A percentile compares a stretch with the other conserved stretches of the same genome.
These are phyloP conservation scores for Diplodia mutila DNA, from an alignment of 2,329 filamentous ascomycete species.

Conservation along the genomic window DNA sequence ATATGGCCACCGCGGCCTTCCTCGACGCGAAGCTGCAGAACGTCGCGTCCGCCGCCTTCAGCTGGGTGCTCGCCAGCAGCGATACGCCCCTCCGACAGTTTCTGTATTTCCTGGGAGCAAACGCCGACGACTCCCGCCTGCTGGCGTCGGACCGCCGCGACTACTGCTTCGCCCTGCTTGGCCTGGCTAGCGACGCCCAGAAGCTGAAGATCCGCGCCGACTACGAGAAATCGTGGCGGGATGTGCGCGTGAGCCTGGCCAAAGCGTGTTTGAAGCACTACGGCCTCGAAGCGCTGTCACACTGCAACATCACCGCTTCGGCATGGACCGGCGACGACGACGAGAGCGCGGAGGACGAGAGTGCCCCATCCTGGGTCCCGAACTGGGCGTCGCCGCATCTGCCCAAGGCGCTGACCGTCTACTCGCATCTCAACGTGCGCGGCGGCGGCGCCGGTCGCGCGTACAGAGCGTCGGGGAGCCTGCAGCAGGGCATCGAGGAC, in stretches of 20 bases:
- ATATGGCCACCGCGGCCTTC: background rate
- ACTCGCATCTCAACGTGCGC: background rate
- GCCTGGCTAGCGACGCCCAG: background rate
- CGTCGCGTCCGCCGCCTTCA: background rate
- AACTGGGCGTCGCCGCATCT: constrained; percentile 12
- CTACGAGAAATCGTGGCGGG: background rate
- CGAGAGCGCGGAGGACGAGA: background rate
- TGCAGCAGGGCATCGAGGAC: background rate
- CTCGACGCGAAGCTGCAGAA: constrained; percentile 10
- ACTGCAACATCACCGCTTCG: background rate
- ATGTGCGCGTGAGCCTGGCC: background rate
- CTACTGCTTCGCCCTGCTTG: constrained; percentile 16
- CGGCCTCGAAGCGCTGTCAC: background rate
- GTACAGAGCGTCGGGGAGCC: background rate
- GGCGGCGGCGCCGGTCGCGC: background rate
- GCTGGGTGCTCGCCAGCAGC: background rate
- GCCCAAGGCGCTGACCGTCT: constrained; percentile 6
- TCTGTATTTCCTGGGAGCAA: constrained; percentile 3
- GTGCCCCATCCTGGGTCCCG: constrained; percentile 12
- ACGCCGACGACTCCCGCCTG: background rate
- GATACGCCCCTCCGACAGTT: background rate
- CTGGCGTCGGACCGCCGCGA: constrained; percentile 16
- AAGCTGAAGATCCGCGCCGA: background rate
- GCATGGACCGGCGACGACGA: no score
- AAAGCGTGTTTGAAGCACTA: constrained; percentile 11